A percentile compares a stretch with the other conserved stretches of the same genome.
These are phyloP conservation scores for Trichoderma breve DNA, from an alignment of 2,329 filamentous ascomycete species.

Conservation along the genomic window DNA sequence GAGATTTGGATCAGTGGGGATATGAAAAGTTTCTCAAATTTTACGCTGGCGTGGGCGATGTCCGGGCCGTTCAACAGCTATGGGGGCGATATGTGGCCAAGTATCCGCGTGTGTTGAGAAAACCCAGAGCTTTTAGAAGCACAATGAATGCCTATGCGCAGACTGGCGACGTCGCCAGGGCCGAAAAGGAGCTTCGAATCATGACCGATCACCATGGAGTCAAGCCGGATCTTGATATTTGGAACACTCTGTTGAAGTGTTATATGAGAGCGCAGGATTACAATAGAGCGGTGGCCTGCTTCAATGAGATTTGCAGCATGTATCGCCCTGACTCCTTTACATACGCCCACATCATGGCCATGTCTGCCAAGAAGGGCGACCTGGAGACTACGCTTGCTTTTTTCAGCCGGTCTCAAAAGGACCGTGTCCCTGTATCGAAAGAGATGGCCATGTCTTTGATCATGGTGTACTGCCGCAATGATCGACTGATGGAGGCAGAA, in stretches of 20 bases:
- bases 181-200: constrained; percentile 60
- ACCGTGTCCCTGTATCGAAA: constrained; percentile 48
- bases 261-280: constrained; percentile 66
- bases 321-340: constrained; percentile 60
- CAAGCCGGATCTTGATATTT: constrained; percentile 58
- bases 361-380: constrained; percentile 71
- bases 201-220: constrained; percentile 56
- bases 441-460: constrained; percentile 65
- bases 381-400: constrained; percentile 65
- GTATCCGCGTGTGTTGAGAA: constrained; percentile 36
- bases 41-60: constrained; percentile 48
- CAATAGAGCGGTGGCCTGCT: constrained; percentile 61
- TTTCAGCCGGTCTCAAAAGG: constrained; percentile 59
- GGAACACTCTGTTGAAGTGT: constrained; percentile 76
- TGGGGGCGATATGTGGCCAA: constrained; percentile 43
- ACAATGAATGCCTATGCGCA: constrained; percentile 71
- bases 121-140: constrained; percentile 47
- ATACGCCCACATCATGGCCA: constrained; percentile 70
- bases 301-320: constrained; percentile 55
- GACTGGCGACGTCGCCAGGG: constrained; percentile 60
- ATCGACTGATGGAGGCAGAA: constrained; percentile 37
- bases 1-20: constrained; percentile 42
- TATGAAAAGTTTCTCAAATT: constrained; percentile 51
- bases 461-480: constrained; percentile 58
- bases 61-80: constrained; percentile 43